Evolutionary conservation across 257 asterid genomes (phyloP).

Genomic region (Parsonsia alboflavescens): DNA sequence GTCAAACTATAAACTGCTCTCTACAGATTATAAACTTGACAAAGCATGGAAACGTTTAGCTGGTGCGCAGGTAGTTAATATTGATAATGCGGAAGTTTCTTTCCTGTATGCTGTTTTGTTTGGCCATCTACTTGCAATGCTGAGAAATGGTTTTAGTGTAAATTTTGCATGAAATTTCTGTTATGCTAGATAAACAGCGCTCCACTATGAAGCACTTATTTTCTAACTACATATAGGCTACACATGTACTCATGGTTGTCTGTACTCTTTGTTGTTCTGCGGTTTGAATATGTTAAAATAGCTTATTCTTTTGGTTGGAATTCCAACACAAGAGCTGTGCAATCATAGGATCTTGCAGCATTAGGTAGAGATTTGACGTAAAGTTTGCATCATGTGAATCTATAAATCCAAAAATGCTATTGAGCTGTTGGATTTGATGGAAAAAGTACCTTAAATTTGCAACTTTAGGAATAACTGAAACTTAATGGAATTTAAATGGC

Average conservation of each 20-base stretch:
- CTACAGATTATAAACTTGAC: slow-evolving; percentile 93
- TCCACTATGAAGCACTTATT: neutral
- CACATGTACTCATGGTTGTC: no score
- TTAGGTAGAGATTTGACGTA: neutral
- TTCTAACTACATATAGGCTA: neutral
- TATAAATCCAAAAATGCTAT: neutral
- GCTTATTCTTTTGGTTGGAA: neutral
- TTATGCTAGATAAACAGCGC: neutral
- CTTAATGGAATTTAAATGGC: neutral
- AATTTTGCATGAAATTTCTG: neutral
- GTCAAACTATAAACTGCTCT: slow-evolving; percentile 90
- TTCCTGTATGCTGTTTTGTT: slow-evolving; percentile 14
- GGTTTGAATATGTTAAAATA: neutral
- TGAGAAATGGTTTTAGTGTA: neutral
- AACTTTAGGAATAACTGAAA: neutral
- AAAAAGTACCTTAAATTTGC: neutral
- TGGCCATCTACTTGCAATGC: slow-evolving; percentile 19
- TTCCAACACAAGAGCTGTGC: neutral
- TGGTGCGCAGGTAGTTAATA: slow-evolving; percentile 78
- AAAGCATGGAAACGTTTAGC: slow-evolving; percentile 96
- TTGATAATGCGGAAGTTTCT: neutral
- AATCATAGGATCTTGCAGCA: neutral
- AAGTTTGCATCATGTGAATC: neutral
- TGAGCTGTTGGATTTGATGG: neutral
- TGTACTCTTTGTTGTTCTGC: neutral